Base-by-base conservation (phyloP, 306 rosid genomes). In the Malus asiatica region DNA sequence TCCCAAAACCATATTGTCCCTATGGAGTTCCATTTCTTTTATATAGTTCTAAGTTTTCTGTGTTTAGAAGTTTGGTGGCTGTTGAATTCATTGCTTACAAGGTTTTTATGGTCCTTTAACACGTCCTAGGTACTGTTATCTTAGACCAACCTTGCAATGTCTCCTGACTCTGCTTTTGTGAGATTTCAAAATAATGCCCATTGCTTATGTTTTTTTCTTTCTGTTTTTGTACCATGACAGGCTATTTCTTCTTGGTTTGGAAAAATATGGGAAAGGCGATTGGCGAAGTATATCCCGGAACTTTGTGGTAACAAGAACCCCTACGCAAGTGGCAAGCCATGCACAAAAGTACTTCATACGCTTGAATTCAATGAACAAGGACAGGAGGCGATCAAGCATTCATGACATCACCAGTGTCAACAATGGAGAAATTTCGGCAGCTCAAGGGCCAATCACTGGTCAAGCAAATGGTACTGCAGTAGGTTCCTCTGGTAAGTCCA, bases 241-340 rank as follows among this genome's bases (percentile, higher is more conserved):
- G 89, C 85, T 90, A 79, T 94, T 94, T 87, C 96, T 94, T 69
- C 96, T 90, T 74, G 98, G 98, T 38, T 86, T 94, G 86, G 96
- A 92, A 20, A 94, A 94, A 76, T 94, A 92, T 66, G 98, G 98
- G 32, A 94, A 94, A 89, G 98, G 98, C 11, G 98, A 94, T 74
- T 94, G 98, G 98, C 91, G 97, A 76, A 94, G 98, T 48, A 94
- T 94, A 86, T 94, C 98, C 4, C 87, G 98, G 51, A 92, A 94
- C 85, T 94, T 87, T 79, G 98, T 94, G 42, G 97, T 94, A 65
- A 90, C 98, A 8, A 87, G 98, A 84, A 94, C 97, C 9, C 98
- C 98, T 4, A 94, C 98, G 1, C 98, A 94, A 84, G 98, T 94
- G 74, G 98, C 98, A 66, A 94, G 97, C 82, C 98, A 94, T 55